Percentiles rank a stretch among this genome's conserved stretches.
Evolutionary conservation across 2,329 filamentous ascomycete species (phyloP).

Genomic region (Diaporthe sp.): DNA sequence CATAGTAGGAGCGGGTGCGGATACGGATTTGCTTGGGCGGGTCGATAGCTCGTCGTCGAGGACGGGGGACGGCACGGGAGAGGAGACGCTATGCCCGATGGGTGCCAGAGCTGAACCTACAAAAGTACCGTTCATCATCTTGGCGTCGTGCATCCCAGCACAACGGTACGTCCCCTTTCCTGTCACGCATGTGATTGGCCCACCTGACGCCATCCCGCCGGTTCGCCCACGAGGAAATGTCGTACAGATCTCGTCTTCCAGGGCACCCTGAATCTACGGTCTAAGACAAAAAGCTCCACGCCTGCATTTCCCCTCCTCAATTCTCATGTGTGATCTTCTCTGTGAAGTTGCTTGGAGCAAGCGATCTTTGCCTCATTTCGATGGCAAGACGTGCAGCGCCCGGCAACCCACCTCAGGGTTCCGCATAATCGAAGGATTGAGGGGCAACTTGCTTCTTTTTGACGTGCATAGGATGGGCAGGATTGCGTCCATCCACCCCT

Average conservation of each 20-base stretch:
- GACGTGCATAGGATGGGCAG: not conserved
- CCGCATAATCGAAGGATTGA: slow-evolving; percentile 18
- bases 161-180: not conserved
- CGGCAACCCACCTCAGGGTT: not conserved
- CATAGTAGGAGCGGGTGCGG: not conserved
- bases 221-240: slow-evolving; percentile 18
- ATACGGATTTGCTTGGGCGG: not conserved
- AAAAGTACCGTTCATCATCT: slow-evolving; percentile 8
- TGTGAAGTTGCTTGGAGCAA: not conserved
- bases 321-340: not conserved
- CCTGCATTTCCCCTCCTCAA: not conserved
- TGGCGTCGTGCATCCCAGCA: slow-evolving; percentile 25
- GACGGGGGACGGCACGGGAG: not conserved
- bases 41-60: slow-evolving; percentile 6
- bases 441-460: slow-evolving; percentile 3
- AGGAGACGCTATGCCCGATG: not conserved
- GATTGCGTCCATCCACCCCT: not conserved
- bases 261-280: not conserved
- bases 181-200: slow-evolving; percentile 1
- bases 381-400: not conserved
- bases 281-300: not conserved
- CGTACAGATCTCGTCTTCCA: not conserved
- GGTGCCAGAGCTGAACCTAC: slow-evolving; percentile 20
- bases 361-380: not conserved
- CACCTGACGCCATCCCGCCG: slow-evolving; percentile 7